Evolutionary conservation across 176 grass and related monocot species (phyloP).

Genomic region (Areca catechu): DNA sequence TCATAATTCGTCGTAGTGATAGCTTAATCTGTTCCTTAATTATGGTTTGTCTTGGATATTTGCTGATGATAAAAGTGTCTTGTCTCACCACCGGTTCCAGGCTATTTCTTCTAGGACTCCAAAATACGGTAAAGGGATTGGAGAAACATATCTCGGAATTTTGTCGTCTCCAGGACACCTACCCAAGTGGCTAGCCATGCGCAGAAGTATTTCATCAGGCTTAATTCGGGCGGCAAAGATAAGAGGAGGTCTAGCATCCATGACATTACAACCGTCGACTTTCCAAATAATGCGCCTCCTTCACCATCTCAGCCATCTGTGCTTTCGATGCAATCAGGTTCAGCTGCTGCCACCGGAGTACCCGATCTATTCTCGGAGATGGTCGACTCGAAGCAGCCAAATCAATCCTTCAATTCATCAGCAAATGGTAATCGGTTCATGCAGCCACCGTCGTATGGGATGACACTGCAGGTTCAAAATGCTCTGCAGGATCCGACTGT

Average conservation of each 20-base stretch:
- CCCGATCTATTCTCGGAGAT: not conserved
- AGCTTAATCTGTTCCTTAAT: too few relatives aligned
- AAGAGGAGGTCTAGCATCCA: conserved; percentile 30
- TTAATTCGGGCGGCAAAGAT: conserved; percentile 20
- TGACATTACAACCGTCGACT: conserved; percentile 17
- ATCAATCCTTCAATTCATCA: not conserved
- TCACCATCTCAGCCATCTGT: conserved; percentile 4
- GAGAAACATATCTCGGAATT: conserved; percentile 20
- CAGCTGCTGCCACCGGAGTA: not conserved
- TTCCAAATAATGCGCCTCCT: conserved; percentile 10
- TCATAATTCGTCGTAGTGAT: too few relatives aligned
- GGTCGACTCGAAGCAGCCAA: not conserved
- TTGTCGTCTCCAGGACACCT: conserved; percentile 12
- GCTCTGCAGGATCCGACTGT: too few relatives aligned
- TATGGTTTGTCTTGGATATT: too few relatives aligned
- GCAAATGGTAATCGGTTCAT: not conserved
- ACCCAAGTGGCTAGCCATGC: conserved; percentile 28
- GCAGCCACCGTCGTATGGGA: not conserved
- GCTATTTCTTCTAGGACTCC: conserved; percentile 12
- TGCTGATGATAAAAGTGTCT: not conserved
- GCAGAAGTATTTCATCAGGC: conserved; percentile 25
- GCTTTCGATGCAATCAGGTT: not conserved
- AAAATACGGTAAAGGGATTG: conserved; percentile 23
- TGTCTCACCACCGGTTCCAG: not conserved
- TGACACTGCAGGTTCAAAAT: not conserved